These are phyloP conservation scores for Zymoseptoria brevis DNA, from an alignment of 2,329 filamentous ascomycete genomes.

Conservation along the genomic window DNA sequence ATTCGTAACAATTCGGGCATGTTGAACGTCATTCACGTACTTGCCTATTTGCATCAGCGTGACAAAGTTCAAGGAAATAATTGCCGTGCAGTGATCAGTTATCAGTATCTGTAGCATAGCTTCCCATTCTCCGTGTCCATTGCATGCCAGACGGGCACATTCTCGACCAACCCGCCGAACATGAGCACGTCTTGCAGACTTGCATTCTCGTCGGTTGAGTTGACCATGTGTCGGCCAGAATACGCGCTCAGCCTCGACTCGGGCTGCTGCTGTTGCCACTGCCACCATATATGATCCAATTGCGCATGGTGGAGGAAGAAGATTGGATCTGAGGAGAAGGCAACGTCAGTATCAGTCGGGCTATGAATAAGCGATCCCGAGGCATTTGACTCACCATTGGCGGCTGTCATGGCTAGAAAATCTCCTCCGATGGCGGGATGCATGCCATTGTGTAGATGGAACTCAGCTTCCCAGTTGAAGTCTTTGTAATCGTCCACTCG, in stretches of 20 bases:
- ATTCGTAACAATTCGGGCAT: too few species aligned
- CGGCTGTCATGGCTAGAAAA: background rate
- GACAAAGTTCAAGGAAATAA: too few species aligned
- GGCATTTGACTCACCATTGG: background rate
- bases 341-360: background rate
- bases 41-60: too few species aligned
- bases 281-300: slow-evolving; percentile 3
- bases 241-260: background rate
- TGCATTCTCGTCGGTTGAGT: slow-evolving; percentile 1
- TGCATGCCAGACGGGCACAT: background rate
- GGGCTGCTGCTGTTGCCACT: slow-evolving; percentile 1
- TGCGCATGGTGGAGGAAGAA: slow-evolving; percentile 2
- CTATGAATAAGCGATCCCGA: background rate
- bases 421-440: background rate
- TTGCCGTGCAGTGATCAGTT: too few species aligned
- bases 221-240: background rate
- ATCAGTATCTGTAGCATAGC: slow-evolving; percentile 3
- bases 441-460: background rate
- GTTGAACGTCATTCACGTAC: too few species aligned
- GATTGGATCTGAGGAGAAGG: background rate
- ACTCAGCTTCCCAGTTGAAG: background rate
- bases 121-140: background rate
- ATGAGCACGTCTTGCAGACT: slow-evolving; percentile 1
- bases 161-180: background rate
- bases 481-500: background rate